These are phyloP conservation scores for Skeletonema marinoi DNA, from an alignment of 108 stramenopile genomes.

Conservation along the genomic window DNA sequence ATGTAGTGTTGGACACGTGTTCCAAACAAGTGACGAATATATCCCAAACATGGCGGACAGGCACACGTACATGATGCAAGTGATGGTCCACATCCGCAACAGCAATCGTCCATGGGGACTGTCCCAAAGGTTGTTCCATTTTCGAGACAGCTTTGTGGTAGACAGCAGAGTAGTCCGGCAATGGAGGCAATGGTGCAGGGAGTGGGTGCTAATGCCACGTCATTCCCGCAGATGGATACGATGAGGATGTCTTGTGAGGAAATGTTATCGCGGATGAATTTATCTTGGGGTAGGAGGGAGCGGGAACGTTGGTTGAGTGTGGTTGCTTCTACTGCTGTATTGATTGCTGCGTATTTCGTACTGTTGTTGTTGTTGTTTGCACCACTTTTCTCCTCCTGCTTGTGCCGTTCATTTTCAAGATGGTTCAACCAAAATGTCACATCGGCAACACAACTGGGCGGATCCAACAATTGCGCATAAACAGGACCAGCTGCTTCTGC, in stretches of 20 bases:
- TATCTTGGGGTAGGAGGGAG: constrained; percentile 69
- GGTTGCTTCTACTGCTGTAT: constrained; percentile 84
- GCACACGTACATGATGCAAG: constrained; percentile 52
- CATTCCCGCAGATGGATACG: constrained; percentile 87
- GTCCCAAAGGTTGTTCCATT: constrained; percentile 43
- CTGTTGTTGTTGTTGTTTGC: background rate
- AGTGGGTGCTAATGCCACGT: constrained; percentile 77
- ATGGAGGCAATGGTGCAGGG: constrained; percentile 77
- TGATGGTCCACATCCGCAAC: constrained; percentile 81
- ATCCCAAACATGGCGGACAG: constrained; percentile 64
- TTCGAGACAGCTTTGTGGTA: constrained; percentile 62
- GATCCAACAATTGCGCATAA: constrained; percentile 56
- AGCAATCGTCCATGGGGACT: constrained; percentile 63
- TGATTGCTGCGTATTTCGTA: constrained; percentile 60
- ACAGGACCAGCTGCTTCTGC: constrained; percentile 57
- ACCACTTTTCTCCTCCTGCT: background rate
- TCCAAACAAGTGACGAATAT: constrained; percentile 83
- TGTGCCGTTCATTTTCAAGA: background rate
- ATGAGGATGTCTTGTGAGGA: constrained; percentile 70
- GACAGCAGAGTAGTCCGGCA: constrained; percentile 50
- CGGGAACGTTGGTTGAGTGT: constrained; percentile 68
- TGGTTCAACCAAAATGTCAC: constrained; percentile 85
- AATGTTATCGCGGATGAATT: constrained; percentile 80
- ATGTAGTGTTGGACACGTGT: constrained; percentile 80
- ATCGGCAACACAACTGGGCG: constrained; percentile 67